Evolutionary conservation across 2,329 filamentous ascomycete species (phyloP).

Genomic region (Phialocephala sp.): DNA sequence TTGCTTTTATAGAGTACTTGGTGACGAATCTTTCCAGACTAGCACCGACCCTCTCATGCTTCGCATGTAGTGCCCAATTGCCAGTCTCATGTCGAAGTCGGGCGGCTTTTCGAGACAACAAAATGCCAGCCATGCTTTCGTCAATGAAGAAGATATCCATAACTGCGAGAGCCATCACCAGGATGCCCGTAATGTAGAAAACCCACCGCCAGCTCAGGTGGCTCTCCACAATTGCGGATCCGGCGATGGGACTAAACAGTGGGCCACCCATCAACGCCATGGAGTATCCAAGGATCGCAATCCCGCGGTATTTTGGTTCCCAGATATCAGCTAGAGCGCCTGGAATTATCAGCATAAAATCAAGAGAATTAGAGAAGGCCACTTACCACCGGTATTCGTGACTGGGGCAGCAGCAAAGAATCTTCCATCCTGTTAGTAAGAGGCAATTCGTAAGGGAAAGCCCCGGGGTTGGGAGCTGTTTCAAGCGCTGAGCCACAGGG

Average conservation of each 20-base stretch:
- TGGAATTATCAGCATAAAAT: neutral
- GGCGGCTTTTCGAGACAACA: constrained; percentile 46
- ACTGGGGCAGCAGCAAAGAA: neutral
- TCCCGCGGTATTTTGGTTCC: constrained; percentile 54
- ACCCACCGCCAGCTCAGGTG: constrained; percentile 46
- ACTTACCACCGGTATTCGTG: neutral
- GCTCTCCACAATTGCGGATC: constrained; percentile 43
- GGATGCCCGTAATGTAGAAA: constrained; percentile 46
- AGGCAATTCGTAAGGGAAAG: neutral
- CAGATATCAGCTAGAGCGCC: constrained; percentile 69
- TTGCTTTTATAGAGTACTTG: too few species aligned
- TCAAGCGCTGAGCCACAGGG: too few species aligned
- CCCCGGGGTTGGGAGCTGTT: neutral
- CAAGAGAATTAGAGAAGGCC: too few species aligned
- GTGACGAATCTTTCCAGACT: constrained; percentile 37
- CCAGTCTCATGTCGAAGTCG: constrained; percentile 43
- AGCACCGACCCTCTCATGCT: constrained; percentile 35
- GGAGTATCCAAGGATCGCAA: neutral
- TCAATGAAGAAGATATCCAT: constrained; percentile 48
- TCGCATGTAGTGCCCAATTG: constrained; percentile 33
- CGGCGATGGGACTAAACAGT: constrained; percentile 42
- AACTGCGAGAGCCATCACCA: constrained; percentile 50
- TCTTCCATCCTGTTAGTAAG: neutral
- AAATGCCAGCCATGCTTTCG: constrained; percentile 53
- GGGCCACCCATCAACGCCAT: constrained; percentile 67